Evolutionary conservation across 2,329 filamentous ascomycete species (phyloP).

Genomic region (Ophiognomonia clavigignenti-juglandacearum): DNA sequence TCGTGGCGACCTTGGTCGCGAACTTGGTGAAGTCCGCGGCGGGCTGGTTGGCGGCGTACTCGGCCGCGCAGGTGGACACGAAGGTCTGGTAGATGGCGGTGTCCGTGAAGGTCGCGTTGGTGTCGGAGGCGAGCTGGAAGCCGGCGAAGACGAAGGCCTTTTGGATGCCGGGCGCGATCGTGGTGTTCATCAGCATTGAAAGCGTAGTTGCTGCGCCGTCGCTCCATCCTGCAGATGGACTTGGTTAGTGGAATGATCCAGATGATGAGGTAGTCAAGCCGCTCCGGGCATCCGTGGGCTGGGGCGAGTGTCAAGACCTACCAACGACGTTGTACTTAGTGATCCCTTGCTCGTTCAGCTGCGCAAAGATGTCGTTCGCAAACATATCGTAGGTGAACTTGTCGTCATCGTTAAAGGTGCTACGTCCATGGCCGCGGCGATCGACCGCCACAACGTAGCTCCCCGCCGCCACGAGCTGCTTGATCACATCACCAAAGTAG

Average conservation of each 20-base stretch:
- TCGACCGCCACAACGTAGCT: slow-evolving; percentile 36
- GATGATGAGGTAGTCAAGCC: no score
- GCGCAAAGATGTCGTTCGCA: slow-evolving; percentile 29
- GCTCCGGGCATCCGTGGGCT: no score
- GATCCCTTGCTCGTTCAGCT: slow-evolving; percentile 27
- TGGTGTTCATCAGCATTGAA: slow-evolving; percentile 28
- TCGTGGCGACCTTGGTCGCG: slow-evolving; percentile 29
- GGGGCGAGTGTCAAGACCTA: no score
- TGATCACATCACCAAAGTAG: slow-evolving; percentile 35
- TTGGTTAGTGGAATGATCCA: no score
- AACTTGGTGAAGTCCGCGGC: slow-evolving; percentile 31
- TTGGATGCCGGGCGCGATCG: slow-evolving; percentile 26
- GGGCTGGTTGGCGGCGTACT: slow-evolving; percentile 31
- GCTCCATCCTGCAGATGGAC: no score
- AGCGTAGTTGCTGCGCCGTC: slow-evolving; percentile 35
- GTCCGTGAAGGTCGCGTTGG: slow-evolving; percentile 29
- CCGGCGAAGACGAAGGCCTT: slow-evolving; percentile 37
- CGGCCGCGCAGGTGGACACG: slow-evolving; percentile 28
- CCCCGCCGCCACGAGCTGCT: slow-evolving; percentile 25
- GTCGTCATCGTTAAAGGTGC: slow-evolving; percentile 29
- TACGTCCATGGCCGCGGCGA: slow-evolving; percentile 36
- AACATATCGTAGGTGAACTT: slow-evolving; percentile 34
- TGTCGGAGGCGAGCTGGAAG: slow-evolving; percentile 26
- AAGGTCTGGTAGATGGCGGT: slow-evolving; percentile 30
- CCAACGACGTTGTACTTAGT: slow-evolving; percentile 28